Evolutionary conservation across 1,284 basidiomycete species (phyloP).

Genomic region (Papiliotrema flavescens): DNA sequence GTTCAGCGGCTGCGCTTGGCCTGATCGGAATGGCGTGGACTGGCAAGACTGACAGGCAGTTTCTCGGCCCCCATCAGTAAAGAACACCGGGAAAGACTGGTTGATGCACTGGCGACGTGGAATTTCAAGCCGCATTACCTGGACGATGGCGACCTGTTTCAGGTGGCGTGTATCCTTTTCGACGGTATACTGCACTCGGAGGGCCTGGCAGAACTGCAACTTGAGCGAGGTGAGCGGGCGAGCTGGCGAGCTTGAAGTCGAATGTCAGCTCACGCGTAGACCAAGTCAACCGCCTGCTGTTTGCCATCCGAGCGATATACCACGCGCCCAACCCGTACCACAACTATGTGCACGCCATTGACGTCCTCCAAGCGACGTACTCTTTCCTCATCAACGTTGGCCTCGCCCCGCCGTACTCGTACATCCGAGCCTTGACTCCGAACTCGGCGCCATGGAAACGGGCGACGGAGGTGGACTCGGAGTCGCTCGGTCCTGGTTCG

Average conservation of each 20-base stretch:
- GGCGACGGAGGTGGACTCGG: slow-evolving; percentile 17
- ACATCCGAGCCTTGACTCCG: slow-evolving; percentile 28
- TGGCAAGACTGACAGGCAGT: slow-evolving; percentile 11
- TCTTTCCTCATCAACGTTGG: slow-evolving; percentile 72
- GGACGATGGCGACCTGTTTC: slow-evolving; percentile 71
- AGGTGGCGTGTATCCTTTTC: slow-evolving; percentile 72
- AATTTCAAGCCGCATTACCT: slow-evolving; percentile 80
- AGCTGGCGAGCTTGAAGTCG: neutral
- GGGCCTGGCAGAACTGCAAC: slow-evolving; percentile 64
- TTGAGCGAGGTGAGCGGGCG: slow-evolving; percentile 61
- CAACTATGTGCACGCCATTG: slow-evolving; percentile 91
- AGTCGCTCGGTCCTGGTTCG: slow-evolving; percentile 26
- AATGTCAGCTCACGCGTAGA: slow-evolving; percentile 30
- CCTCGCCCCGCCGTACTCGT: slow-evolving; percentile 68
- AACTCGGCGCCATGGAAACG: slow-evolving; percentile 32
- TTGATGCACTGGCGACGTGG: slow-evolving; percentile 70
- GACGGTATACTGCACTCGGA: slow-evolving; percentile 56
- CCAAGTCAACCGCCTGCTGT: slow-evolving; percentile 69
- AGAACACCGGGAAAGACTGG: slow-evolving; percentile 51
- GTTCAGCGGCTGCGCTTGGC: slow-evolving; percentile 9
- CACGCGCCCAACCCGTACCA: slow-evolving; percentile 87
- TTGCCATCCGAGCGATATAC: slow-evolving; percentile 79
- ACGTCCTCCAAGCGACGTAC: slow-evolving; percentile 88
- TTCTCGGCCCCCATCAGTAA: slow-evolving; percentile 40
- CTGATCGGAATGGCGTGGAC: slow-evolving; percentile 11